These are phyloP conservation scores for Lentinus polychrous DNA, from an alignment of 1,284 basidiomycete genomes.

Conservation along the genomic window DNA sequence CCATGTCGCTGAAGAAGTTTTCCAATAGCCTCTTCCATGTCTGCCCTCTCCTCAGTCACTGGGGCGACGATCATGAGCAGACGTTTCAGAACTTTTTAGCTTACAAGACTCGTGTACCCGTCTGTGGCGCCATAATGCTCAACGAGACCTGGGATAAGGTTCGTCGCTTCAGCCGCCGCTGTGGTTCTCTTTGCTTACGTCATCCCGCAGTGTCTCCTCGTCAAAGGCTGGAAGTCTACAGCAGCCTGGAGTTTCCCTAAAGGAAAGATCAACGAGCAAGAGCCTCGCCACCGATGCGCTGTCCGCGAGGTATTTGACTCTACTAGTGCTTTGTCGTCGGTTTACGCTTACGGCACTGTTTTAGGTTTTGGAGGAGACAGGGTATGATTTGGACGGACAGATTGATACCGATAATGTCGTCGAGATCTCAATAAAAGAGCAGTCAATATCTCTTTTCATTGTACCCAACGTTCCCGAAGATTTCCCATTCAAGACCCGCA, in stretches of 20 bases:
- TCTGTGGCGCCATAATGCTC: conserved; percentile 97
- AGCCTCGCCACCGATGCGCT: conserved; percentile 79
- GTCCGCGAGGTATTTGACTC: conserved; percentile 70
- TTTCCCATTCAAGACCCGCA: conserved; percentile 88
- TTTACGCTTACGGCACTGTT: not conserved
- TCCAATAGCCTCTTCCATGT: conserved; percentile 87
- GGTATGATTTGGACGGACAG: conserved; percentile 76
- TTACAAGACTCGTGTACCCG: conserved; percentile 96
- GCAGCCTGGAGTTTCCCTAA: conserved; percentile 98
- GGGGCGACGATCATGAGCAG: conserved; percentile 74
- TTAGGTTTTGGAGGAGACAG: conserved; percentile 91
- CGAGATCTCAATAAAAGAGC: conserved; percentile 85
- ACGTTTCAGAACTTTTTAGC: conserved; percentile 83
- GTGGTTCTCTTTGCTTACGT: conserved; percentile 6
- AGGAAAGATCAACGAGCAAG: conserved; percentile 97
- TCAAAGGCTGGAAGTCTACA: conserved; percentile 96
- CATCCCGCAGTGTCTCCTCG: conserved; percentile 70
- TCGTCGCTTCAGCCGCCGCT: conserved; percentile 14
- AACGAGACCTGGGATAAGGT: conserved; percentile 92
- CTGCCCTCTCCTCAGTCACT: conserved; percentile 75
- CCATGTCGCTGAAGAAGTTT: conserved; percentile 87
- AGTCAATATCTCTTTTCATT: conserved; percentile 87
- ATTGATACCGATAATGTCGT: conserved; percentile 71
- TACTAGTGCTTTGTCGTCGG: not conserved
- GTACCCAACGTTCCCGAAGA: conserved; percentile 88